Conservation (phyloP, 2,329 filamentous ascomycete species). For the Aspergillus alliaceus region DNA sequence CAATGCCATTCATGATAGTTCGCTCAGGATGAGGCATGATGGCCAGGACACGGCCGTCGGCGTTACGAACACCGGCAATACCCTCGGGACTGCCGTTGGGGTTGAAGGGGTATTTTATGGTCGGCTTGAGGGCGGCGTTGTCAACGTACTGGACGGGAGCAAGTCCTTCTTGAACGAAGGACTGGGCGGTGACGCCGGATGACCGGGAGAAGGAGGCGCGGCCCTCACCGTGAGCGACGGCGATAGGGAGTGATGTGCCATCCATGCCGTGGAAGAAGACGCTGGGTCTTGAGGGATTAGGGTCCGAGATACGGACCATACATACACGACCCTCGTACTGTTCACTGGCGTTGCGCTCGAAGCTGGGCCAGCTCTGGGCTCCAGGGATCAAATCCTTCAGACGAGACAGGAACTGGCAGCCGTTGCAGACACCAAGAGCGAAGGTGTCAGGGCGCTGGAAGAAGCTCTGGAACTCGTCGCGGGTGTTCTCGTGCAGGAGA, state of each 20-base stretch:
- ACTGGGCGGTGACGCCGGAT: conserved; percentile 43
- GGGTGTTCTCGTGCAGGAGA: conserved; percentile 73
- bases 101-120: conserved; percentile 85
- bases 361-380: conserved; percentile 77
- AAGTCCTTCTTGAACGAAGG: conserved; percentile 65
- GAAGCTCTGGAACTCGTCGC: conserved; percentile 78
- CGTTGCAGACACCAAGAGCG: conserved; percentile 91
- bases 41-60: conserved; percentile 77
- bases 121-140: conserved; percentile 68
- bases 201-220: conserved; percentile 68
- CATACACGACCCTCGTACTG: conserved; percentile 87
- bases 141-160: conserved; percentile 83
- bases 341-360: conserved; percentile 79
- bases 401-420: conserved; percentile 89
- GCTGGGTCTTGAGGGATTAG: conserved; percentile 56
- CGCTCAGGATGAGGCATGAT: conserved; percentile 94
- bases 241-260: conserved; percentile 78
- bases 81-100: conserved; percentile 81
- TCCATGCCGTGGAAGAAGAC: conserved; percentile 91
- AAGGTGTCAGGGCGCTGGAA: conserved; percentile 90
- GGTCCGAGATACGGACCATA: conserved; percentile 78
- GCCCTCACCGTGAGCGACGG: conserved; percentile 88
- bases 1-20: conserved; percentile 77
- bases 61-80: conserved; percentile 75
- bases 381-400: conserved; percentile 83